Base-by-base conservation (phyloP, 2,329 filamentous ascomycete species). In the Didymella lethalis region DNA sequence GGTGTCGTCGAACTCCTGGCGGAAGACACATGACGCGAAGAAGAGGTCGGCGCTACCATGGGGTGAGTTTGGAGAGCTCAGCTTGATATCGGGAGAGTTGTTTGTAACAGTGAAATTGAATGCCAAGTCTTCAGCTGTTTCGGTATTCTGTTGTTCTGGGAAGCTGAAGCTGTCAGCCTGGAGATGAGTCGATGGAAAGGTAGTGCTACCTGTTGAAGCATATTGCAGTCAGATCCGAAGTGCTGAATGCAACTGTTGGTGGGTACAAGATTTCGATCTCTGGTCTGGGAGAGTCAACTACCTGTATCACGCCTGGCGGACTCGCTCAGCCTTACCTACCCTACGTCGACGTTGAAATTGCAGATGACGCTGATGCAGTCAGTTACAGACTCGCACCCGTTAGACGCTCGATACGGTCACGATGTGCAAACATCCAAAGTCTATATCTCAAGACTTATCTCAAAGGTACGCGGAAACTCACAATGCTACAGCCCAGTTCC, bases 51-150 rank as follows among this genome's bases (percentile, higher is more conserved):
- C 59, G 56, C 75, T 79, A 29, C 77, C 77, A 65, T 79, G 66
- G n/a, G 77, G 77, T 16, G 74, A 61, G 45, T 73, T 72, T 16
- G 77, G 76, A 14, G 77, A 78, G 48, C 57, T 71, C 10, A 79
- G 64, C 28, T 62, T 85, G 44, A 91, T 85, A 60, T 90, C 87
- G 3, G 88, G 88, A 8, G 77, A 79, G 62, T 77, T 75, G 62
- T 80, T 79, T 51, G 66, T 70, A 41, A 79, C 71, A 48, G 74
- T 72, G 61, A 79, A 80, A 58, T 77, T 74, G 66, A 79, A 80
- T 6, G 68, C 63, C 11, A 79, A 63, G 59, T 79, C 77, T 45
- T 76, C 73, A 12, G 69, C 69, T 0, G 74, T 76, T 52, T 80
- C 78, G 3, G 74, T 74, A 49, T 79, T 78, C 48, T 79, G 77